A percentile compares a stretch with the other conserved stretches of the same genome.
Conservation (phyloP, 2,329 filamentous ascomycete species). For the Arthrobotrys megalospora region DNA sequence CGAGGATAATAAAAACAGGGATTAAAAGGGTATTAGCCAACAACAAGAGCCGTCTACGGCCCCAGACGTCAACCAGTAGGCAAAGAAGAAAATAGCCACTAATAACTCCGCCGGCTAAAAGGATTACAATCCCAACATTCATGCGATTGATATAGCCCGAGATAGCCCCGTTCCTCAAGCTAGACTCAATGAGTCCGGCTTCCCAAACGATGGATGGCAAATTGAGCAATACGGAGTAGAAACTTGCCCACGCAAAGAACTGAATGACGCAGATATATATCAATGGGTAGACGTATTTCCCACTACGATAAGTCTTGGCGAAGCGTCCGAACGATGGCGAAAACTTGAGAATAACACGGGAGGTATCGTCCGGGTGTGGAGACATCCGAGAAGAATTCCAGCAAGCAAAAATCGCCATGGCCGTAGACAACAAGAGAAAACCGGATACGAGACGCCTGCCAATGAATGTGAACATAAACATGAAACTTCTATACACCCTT, state of each 20-base stretch:
- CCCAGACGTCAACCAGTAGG: constrained; percentile 27
- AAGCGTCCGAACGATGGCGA: constrained; percentile 28
- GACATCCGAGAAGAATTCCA: constrained; percentile 1
- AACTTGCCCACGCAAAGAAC: constrained; percentile 32
- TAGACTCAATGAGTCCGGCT: neutral
- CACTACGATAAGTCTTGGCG: neutral
- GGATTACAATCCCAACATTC: constrained; percentile 9
- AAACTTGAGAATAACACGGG: constrained; percentile 22
- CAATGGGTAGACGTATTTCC: constrained; percentile 33
- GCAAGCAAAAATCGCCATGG: neutral
- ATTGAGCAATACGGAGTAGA: constrained; percentile 36
- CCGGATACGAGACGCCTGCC: constrained; percentile 39
- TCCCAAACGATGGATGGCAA: constrained; percentile 12
- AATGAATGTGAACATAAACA: neutral
- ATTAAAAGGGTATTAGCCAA: constrained; percentile 9
- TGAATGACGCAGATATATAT: constrained; percentile 14
- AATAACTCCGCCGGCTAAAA: constrained; percentile 8
- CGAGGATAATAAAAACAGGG: constrained; percentile 4
- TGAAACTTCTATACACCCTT: neutral
- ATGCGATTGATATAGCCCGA: constrained; percentile 15
- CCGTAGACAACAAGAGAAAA: constrained; percentile 3
- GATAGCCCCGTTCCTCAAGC: neutral
- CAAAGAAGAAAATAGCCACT: constrained; percentile 27
- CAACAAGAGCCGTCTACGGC: constrained; percentile 37
- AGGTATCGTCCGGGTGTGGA: constrained; percentile 8